Percentiles rank a stretch among this genome's conserved stretches.
phyloP scores from a whole-genome alignment of 805 yeast genomes.

The Kluyveromyces wickerhamii region DNA sequence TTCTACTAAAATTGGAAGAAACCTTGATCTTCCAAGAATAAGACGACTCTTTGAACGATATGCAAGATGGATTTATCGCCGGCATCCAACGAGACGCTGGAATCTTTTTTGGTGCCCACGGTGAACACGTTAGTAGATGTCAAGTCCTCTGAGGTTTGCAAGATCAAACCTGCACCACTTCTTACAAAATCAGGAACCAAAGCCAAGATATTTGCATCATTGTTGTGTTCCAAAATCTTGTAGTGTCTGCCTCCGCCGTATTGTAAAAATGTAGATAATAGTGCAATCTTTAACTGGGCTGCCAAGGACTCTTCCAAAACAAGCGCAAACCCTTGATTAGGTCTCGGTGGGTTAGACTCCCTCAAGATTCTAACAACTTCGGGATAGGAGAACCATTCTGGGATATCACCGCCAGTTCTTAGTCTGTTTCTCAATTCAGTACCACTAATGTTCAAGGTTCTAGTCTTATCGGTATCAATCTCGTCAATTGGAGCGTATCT shows the following conservation, averaged over 20 bases:
- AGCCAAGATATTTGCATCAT: slow-evolving; percentile 65
- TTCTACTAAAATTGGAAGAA: slow-evolving; percentile 60
- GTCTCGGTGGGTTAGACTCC: slow-evolving; percentile 89
- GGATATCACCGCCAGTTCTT: slow-evolving; percentile 80
- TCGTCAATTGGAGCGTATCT: slow-evolving; percentile 93
- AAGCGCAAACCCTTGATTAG: slow-evolving; percentile 78
- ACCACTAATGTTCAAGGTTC: slow-evolving; percentile 88
- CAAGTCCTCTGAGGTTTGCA: slow-evolving; percentile 30
- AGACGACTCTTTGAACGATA: slow-evolving; percentile 66
- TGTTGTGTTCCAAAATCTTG: slow-evolving; percentile 47
- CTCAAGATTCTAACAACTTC: slow-evolving; percentile 89
- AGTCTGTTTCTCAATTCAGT: slow-evolving; percentile 87
- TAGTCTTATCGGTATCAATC: slow-evolving; percentile 59
- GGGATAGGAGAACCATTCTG: slow-evolving; percentile 96
- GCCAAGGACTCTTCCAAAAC: slow-evolving; percentile 53
- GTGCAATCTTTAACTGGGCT: slow-evolving; percentile 68
- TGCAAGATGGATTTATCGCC: slow-evolving; percentile 52
- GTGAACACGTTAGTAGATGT: slow-evolving; percentile 33
- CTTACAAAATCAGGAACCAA: slow-evolving; percentile 35
- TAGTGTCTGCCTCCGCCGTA: slow-evolving; percentile 73
- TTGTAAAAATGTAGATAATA: slow-evolving; percentile 86
- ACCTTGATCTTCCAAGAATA: slow-evolving; percentile 73
- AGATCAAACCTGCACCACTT: slow-evolving; percentile 88
- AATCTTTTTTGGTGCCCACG: slow-evolving; percentile 40
- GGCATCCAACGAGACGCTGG: slow-evolving; percentile 52